Conservation (phyloP, 176 grass and related monocot species). For the Oryza rufipogon region DNA sequence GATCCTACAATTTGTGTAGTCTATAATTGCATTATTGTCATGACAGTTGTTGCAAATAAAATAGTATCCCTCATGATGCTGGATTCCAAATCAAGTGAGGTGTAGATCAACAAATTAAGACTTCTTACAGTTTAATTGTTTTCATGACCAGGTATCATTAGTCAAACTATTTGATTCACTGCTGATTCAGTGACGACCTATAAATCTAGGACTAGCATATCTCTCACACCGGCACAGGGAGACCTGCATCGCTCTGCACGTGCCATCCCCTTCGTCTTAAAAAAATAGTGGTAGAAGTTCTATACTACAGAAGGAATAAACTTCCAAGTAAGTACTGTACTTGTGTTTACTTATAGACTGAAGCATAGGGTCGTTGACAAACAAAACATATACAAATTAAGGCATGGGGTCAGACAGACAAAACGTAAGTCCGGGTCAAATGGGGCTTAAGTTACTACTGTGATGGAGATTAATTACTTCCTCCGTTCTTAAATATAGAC, state of each 20-base stretch:
- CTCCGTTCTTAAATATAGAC: too few species aligned
- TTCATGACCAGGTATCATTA: background rate
- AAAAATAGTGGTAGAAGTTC: background rate
- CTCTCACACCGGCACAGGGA: background rate
- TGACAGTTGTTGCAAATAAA: background rate
- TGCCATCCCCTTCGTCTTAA: slow-evolving; percentile 13
- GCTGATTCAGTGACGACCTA: background rate
- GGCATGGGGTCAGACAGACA: background rate
- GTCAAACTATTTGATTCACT: slow-evolving; percentile 16
- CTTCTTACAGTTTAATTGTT: background rate
- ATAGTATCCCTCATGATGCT: background rate
- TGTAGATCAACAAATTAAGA: background rate
- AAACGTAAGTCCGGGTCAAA: background rate
- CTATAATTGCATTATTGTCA: too few species aligned
- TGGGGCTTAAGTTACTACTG: background rate
- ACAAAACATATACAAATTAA: background rate
- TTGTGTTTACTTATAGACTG: background rate
- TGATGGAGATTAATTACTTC: background rate
- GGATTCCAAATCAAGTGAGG: background rate
- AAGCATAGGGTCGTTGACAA: slow-evolving; percentile 1
- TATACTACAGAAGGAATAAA: too few species aligned
- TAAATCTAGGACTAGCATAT: background rate
- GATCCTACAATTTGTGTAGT: background rate
- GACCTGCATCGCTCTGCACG: background rate
- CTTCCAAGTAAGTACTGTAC: background rate